Percentiles rank a stretch among this genome's conserved stretches.
These are phyloP conservation scores for Pontederia paniculata DNA, from an alignment of 176 grass and related monocot genomes.

Conservation along the genomic window DNA sequence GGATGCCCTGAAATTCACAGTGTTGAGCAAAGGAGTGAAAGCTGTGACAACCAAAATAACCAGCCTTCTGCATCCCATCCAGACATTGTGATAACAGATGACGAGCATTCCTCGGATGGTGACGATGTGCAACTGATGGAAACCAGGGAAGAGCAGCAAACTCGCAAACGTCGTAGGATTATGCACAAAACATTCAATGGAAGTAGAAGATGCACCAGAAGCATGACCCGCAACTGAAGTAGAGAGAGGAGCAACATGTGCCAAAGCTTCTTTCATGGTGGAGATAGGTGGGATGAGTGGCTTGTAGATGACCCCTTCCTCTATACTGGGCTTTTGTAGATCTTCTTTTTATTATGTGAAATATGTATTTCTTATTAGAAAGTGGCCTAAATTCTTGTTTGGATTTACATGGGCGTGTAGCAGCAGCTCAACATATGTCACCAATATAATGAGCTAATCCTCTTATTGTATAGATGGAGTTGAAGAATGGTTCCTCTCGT, in stretches of 20 bases:
- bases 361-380: no score
- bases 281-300: no score
- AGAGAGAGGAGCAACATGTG: background rate
- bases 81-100: constrained; percentile 11
- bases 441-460: no score
- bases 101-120: constrained; percentile 22
- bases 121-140: constrained; percentile 8
- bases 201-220: constrained; percentile 33
- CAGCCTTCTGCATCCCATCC: background rate
- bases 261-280: background rate
- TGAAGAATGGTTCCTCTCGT: no score
- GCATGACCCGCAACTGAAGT: constrained; percentile 12
- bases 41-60: constrained; percentile 1
- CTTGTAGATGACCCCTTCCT: no score
- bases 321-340: no score
- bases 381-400: no score
- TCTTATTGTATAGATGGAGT: no score
- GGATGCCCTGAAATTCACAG: background rate
- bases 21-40: background rate
- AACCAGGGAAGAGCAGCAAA: constrained; percentile 24
- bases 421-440: no score
- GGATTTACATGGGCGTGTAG: no score
- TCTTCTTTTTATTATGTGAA: no score
- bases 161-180: constrained; percentile 62
- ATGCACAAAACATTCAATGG: background rate